Evolutionary conservation across 441 rosid genomes (phyloP), one percentile per base, ranked within the genome.

Genomic region (Dalechampia spathulata): DNA sequence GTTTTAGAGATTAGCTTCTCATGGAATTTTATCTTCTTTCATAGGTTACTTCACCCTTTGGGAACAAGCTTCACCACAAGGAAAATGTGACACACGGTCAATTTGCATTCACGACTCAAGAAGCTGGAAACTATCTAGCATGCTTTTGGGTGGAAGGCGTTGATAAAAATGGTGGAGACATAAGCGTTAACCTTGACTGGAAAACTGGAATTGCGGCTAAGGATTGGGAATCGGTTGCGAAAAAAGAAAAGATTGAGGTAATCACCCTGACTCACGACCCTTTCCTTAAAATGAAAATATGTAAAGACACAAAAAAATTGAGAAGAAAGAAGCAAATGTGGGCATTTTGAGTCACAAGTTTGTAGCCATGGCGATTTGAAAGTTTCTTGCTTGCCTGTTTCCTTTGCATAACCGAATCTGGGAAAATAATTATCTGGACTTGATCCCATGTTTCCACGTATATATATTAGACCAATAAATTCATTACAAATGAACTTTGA

Each of bases 191-290:
- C 72, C 60, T 92, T 45, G 96, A 92, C 63, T 92, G 96, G 97
- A 89, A 82, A 79, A 89, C 85, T 48, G 99, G 99, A 62, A 83
- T 85, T 53, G 88, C 88, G 0, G 92, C 99, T 14, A 89, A 83
- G 65, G 97, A 88, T 63, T 92, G 98, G 98, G 96, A 84, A 14
- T 76, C 92, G n/a, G 90, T 92, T 48, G 99, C 99, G 34, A 89
- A 63, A 61, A 92, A 80, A 72, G 97, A 92, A 74, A 89, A 89
- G 73, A 74, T 89, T 8, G 94, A 92, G 85, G 99, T 92, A 48
- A 73, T 79, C 57, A 43, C 50, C 54, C 43, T 15, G 48, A 42
- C 43, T 36, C 25, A 14, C 47, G 21, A 37, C n/a, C 26, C 22
- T 54, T 27, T 28, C 62, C 37, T 50, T 49, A 13, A n/a, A n/a